Evolutionary conservation across 2,329 filamentous ascomycete species (phyloP), one percentile per base, ranked within the genome.

Genomic region (Claviceps citrina): DNA sequence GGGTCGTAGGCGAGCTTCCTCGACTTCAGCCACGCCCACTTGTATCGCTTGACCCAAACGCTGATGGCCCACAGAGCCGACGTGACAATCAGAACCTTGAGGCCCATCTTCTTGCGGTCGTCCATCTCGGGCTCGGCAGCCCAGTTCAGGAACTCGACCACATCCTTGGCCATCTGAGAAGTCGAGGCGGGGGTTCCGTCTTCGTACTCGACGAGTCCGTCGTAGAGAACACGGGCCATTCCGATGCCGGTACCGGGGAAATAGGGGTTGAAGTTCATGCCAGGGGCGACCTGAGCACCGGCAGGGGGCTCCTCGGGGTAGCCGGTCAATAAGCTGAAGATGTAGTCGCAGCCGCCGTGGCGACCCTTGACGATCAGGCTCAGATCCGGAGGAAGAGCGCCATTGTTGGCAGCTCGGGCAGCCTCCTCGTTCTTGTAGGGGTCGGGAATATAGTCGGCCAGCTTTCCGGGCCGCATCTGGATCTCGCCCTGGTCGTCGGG

Each of bases 351-450:
- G 62, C 91, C 91, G 60, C 89, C 91, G 72, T 98, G 91, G 56
- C 91, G 82, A 55, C 77, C 91, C 79, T 98, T 98, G 71, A 93
- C 75, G 53, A 98, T 96, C 70, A 98, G 73, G 62, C 81, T 89
- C 68, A 98, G 80, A 80, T 98, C 91, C 45, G 91, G 91, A 51
- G 91, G 91, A 42, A 96, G 76, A 58, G 91, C 91, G 74, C 91
- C 91, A 63, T 93, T 93, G 77, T 98, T 98, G 68, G 87, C 86
- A 60, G 87, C 87, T 61, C 91, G 87, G 49, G 89, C 89, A 52
- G 91, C 89, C 71, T 98, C 89, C 59, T 98, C 91, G 71, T 98
- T 98, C 73, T 93, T 91, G 80, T 98, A 98, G 24, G 91, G 91
- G 40, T 73, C 64, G 44, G 87, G 89, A 47, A 98, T 79, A 69